Evolutionary conservation across 2,329 filamentous ascomycete species (phyloP).

Genomic region (Colletotrichum sp.): DNA sequence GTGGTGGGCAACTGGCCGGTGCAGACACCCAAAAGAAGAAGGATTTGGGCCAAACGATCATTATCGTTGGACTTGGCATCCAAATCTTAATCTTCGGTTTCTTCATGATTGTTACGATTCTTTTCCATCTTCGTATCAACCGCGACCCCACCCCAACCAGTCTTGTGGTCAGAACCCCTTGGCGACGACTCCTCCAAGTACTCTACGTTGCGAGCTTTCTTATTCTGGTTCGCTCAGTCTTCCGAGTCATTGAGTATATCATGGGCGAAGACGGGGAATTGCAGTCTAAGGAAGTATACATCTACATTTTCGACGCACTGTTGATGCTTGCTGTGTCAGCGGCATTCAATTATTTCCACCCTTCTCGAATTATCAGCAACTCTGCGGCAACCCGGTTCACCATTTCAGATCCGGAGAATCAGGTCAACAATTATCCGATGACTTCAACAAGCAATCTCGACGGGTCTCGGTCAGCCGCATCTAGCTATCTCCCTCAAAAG

Average conservation of each 20-base stretch:
- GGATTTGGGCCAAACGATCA: constrained; percentile 47
- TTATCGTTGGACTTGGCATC: constrained; percentile 55
- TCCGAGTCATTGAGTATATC: constrained; percentile 46
- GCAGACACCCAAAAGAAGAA: constrained; percentile 20
- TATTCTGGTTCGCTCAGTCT: constrained; percentile 46
- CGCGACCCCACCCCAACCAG: constrained; percentile 1
- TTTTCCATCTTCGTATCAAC: constrained; percentile 46
- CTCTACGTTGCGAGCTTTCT: constrained; percentile 31
- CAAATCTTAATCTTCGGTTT: constrained; percentile 61
- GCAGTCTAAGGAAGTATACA: constrained; percentile 34
- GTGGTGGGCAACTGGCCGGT: constrained; percentile 20
- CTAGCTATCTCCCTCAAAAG: neutral
- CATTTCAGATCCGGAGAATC: neutral
- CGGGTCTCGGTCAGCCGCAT: neutral
- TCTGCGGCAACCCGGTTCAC: neutral
- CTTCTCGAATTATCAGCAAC: neutral
- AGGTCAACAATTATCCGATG: neutral
- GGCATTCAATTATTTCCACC: constrained; percentile 21
- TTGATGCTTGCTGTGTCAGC: constrained; percentile 32
- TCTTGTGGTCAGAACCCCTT: constrained; percentile 25
- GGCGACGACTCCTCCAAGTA: constrained; percentile 29
- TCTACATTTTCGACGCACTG: constrained; percentile 44
- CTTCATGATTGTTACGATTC: constrained; percentile 51
- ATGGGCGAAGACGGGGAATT: constrained; percentile 36
- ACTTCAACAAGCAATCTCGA: neutral